These are phyloP conservation scores for Periconia sp. DNA, from an alignment of 2,329 filamentous ascomycete species.

Conservation along the genomic window DNA sequence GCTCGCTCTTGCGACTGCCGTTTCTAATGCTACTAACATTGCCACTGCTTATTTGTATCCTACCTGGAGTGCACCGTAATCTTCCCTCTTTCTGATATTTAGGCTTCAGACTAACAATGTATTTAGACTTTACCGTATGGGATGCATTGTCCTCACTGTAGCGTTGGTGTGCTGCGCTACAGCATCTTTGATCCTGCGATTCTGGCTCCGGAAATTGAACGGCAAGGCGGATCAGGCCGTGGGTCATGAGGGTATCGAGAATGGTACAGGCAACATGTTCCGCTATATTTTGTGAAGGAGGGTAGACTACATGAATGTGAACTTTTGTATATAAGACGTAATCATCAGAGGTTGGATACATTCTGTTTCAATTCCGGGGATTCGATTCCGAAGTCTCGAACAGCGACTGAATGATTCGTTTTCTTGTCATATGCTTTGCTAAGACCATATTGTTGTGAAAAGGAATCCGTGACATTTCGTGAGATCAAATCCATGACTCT, in stretches of 20 bases:
- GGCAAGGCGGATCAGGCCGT: conserved; percentile 15
- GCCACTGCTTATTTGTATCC: conserved; percentile 37
- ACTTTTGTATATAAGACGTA: no score
- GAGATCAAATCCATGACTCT: no score
- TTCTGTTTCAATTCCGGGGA: no score
- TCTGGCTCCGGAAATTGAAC: conserved; percentile 24
- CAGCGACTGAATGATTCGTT: no score
- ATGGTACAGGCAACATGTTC: conserved; percentile 17
- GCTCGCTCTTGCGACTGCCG: conserved; percentile 40
- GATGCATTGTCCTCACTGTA: conserved; percentile 26
- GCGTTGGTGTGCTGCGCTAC: conserved; percentile 20
- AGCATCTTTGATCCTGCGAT: conserved; percentile 18
- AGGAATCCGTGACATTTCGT: no score
- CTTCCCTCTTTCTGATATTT: neutral
- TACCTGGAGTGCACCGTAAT: conserved; percentile 22
- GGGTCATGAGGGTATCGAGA: conserved; percentile 20
- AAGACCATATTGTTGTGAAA: no score
- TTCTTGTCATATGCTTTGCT: no score
- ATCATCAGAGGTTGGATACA: no score
- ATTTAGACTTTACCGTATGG: conserved; percentile 24
- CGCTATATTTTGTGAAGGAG: conserved; percentile 17
- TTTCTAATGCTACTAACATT: conserved; percentile 43
- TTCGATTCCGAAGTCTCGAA: no score
- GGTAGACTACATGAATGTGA: no score
- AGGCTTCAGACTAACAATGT: rapidly evolving